Evolutionary conservation across 257 asterid genomes (phyloP), one percentile per base, ranked within the genome.

Genomic region (Fraxinus cuspidata): DNA sequence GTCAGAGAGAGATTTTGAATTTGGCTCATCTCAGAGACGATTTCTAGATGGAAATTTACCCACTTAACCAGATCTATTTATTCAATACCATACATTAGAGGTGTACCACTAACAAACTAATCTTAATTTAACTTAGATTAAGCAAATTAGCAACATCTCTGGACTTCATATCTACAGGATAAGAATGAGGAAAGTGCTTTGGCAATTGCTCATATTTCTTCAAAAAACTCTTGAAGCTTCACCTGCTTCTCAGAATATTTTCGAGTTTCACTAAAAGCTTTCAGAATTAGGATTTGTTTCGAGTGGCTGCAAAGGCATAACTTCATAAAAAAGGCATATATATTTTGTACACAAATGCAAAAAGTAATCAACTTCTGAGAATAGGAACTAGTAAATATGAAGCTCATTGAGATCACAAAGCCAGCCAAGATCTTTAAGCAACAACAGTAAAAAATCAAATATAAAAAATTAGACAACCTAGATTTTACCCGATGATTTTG

Each of bases 401-500:
- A 56, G 25, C 13, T n/a, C 28, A 19, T 56, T 56, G 65, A 56
- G 28, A 56, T 4, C 7, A n/a, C 21, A 56, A 18, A 56, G 27
- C 65, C 65, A 7, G 27, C 65, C 65, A 7, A 56, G 65, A 19
- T 56, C 27, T 56, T 56, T n/a, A 56, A 60, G 68, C 32, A 60
- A 60, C 18, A 23, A 60, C 15, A 60, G 29, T 25, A 23, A 25
- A 8, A 21, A 63, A 28, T 28, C 1, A 68, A 73, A 13, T 49
- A 28, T 9, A 28, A 32, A 34, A 38, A n/a, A 53, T 56, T 28
- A 58, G 29, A 58, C 23, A 27, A 71, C 60, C 70, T 34, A 64
- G 77, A 32, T 28, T 73, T 81, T 88, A 95, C 99, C 97, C 81
- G 98, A 87, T 79, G 99, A 86, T 86, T 95, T 93, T 49, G 90